Evolutionary conservation across 495 filamentous ascomycete genomes (phyloP).

Genomic region (Articulospora tetracladia): DNA sequence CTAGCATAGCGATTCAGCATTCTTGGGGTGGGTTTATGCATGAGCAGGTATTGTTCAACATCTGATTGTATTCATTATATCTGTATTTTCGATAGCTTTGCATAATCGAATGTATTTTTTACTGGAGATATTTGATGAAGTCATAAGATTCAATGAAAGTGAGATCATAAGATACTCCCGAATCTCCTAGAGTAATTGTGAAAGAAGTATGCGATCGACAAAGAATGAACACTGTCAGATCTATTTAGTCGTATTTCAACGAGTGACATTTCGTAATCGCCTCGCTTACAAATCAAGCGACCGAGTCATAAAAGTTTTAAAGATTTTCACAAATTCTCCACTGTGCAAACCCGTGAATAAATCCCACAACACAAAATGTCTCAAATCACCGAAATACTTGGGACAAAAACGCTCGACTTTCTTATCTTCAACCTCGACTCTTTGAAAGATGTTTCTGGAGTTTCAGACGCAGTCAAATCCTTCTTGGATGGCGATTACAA

Average conservation of each 20-base stretch:
- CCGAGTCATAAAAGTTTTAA: not conserved
- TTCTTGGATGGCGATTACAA: slow-evolving; percentile 24
- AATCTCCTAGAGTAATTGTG: no score
- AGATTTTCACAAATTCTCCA: not conserved
- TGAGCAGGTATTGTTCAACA: not conserved
- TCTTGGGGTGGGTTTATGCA: slow-evolving; percentile 3
- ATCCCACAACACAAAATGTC: slow-evolving; percentile 9
- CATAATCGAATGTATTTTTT: not conserved
- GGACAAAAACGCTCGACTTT: slow-evolving; percentile 9
- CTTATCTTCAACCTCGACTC: slow-evolving; percentile 17
- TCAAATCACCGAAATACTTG: slow-evolving; percentile 3
- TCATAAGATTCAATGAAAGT: not conserved
- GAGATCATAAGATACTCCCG: no score
- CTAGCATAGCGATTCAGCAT: slow-evolving; percentile 22
- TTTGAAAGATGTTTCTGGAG: slow-evolving; percentile 13
- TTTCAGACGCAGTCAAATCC: slow-evolving; percentile 13
- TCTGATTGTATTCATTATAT: not conserved
- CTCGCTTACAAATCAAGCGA: slow-evolving; percentile 14
- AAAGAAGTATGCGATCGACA: no score
- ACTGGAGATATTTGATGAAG: not conserved
- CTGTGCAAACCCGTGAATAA: not conserved
- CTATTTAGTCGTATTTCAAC: no score
- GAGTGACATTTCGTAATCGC: not conserved
- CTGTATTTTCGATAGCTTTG: not conserved
- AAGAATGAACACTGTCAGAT: no score